Percentiles rank a stretch among this genome's conserved stretches.
phyloP scores from a whole-genome alignment of 2,329 filamentous ascomycete species.

The Xylariaceae sp. region DNA sequence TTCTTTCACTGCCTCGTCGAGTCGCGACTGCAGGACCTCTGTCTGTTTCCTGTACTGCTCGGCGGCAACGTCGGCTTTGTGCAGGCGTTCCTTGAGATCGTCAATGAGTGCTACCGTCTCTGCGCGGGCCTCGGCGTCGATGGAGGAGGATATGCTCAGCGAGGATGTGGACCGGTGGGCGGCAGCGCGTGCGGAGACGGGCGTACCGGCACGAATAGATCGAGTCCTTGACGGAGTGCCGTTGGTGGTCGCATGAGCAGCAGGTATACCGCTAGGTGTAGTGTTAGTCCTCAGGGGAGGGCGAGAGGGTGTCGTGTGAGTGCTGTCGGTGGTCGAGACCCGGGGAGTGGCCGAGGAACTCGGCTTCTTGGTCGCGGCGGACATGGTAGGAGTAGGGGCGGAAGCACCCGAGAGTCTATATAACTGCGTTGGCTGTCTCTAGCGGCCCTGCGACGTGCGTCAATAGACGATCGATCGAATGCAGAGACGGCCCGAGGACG shows the following conservation, averaged over 20 bases:
- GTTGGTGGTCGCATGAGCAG: slow-evolving; percentile 34
- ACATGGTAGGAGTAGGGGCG: slow-evolving; percentile 38
- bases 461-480: slow-evolving; percentile 2
- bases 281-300: slow-evolving; percentile 47
- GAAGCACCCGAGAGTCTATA: no score
- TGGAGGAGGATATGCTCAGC: slow-evolving; percentile 43
- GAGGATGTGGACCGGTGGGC: slow-evolving; percentile 55
- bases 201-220: slow-evolving; percentile 61
- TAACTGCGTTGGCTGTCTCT: no score
- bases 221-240: slow-evolving; percentile 52
- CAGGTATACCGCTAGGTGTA: slow-evolving; percentile 35
- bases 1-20: slow-evolving; percentile 81
- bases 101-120: slow-evolving; percentile 76
- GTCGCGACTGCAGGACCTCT: slow-evolving; percentile 76
- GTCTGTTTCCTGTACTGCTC: slow-evolving; percentile 81
- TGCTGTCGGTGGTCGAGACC: slow-evolving; percentile 36
- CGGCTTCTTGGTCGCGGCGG: slow-evolving; percentile 50
- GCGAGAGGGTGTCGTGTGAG: slow-evolving; percentile 40
- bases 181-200: slow-evolving; percentile 70
- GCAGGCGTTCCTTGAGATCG: slow-evolving; percentile 77
- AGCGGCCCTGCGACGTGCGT: no score
- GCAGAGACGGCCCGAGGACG: no score
- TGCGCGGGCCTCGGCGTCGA: slow-evolving; percentile 70
- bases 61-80: slow-evolving; percentile 72
- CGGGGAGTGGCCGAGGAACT: slow-evolving; percentile 45